phyloP scores from a whole-genome alignment of 352 stramenopile genomes.

The Globisporangium cederbergense region DNA sequence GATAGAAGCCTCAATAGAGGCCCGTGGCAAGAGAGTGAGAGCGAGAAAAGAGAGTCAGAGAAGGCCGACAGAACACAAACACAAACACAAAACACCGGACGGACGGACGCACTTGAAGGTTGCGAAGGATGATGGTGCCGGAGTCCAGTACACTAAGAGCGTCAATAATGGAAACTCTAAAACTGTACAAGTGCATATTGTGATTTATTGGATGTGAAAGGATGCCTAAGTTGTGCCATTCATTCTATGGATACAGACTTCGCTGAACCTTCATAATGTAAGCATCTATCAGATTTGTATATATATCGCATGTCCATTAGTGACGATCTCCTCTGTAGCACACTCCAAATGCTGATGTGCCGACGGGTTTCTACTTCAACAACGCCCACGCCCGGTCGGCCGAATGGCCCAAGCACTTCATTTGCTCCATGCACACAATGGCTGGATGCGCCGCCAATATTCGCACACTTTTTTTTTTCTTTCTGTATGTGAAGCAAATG shows the following conservation, averaged over 20 bases:
- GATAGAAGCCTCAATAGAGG: not conserved
- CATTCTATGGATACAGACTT: too few species aligned
- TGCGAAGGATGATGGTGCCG: not conserved
- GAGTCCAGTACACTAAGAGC: not conserved
- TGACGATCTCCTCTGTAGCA: too few species aligned
- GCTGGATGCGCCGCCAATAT: not conserved
- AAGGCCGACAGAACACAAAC: not conserved
- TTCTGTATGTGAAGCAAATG: not conserved
- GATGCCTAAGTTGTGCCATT: too few species aligned
- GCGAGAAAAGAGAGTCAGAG: conserved; percentile 9
- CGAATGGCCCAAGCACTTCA: not conserved
- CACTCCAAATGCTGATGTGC: conserved; percentile 2
- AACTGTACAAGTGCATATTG: too few species aligned
- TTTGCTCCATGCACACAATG: not conserved
- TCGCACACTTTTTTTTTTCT: not conserved
- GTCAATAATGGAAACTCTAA: too few species aligned
- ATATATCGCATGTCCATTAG: too few species aligned
- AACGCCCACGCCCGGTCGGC: too few species aligned
- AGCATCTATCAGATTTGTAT: too few species aligned
- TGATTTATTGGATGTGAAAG: too few species aligned
- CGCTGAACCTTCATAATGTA: too few species aligned
- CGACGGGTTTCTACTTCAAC: conserved; percentile 11
- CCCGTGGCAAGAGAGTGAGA: conserved; percentile 6
- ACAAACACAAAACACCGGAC: not conserved
- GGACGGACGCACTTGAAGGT: conserved; percentile 8